Evolutionary conservation across 2,329 filamentous ascomycete genomes (phyloP).

Genomic region (Ascochyta pisi): DNA sequence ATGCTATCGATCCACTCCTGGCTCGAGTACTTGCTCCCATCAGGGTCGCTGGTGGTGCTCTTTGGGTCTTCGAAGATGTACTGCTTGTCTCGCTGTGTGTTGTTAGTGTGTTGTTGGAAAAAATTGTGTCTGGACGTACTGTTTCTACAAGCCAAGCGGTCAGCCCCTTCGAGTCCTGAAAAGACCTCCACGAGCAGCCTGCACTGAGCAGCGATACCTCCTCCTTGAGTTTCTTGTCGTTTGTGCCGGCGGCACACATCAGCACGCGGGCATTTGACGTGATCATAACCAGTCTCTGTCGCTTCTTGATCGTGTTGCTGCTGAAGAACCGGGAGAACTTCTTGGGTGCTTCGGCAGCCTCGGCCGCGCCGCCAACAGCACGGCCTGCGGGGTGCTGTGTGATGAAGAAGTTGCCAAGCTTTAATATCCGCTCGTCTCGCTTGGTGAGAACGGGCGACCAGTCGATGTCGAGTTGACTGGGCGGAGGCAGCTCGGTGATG

Average conservation of each 20-base stretch:
- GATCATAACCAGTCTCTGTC: constrained; percentile 91
- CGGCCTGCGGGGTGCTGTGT: constrained; percentile 78
- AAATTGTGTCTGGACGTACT: constrained; percentile 64
- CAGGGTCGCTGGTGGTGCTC: constrained; percentile 67
- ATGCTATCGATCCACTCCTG: constrained; percentile 93
- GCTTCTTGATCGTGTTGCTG: constrained; percentile 87
- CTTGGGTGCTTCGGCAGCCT: constrained; percentile 69
- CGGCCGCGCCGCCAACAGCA: constrained; percentile 73
- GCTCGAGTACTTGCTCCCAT: constrained; percentile 71
- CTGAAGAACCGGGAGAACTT: constrained; percentile 95
- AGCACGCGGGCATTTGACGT: constrained; percentile 91
- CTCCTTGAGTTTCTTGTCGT: constrained; percentile 93
- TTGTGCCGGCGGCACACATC: constrained; percentile 87
- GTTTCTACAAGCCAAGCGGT: constrained; percentile 91
- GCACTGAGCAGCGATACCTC: constrained; percentile 83
- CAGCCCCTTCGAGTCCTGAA: constrained; percentile 85
- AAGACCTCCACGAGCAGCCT: constrained; percentile 79
- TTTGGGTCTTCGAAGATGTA: constrained; percentile 96
- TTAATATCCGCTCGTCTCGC: constrained; percentile 91
- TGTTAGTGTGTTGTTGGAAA: background rate
- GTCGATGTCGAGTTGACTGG: constrained; percentile 95
- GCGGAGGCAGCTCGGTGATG: constrained; percentile 95
- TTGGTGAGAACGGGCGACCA: constrained; percentile 95
- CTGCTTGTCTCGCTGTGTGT: constrained; percentile 79
- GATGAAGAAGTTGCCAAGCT: constrained; percentile 89